These are phyloP conservation scores for Solanum hybrid DNA, from an alignment of 305 asterid genomes.

Conservation along the genomic window DNA sequence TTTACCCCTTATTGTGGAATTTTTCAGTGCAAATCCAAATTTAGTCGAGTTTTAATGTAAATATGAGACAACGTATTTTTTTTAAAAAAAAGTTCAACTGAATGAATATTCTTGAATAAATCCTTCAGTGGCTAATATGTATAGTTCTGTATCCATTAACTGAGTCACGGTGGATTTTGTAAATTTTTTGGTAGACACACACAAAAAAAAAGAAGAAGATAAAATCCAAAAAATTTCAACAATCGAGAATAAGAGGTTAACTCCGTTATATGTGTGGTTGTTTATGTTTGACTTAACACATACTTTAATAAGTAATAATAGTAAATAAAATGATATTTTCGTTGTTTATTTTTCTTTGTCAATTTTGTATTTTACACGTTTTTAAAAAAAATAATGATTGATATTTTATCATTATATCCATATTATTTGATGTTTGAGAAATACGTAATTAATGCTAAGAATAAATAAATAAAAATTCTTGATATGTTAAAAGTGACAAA, in stretches of 20 bases:
- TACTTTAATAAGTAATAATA: neutral
- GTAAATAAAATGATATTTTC: no score
- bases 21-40: accelerated
- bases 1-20: accelerated
- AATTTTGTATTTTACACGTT: neutral
- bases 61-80: no score
- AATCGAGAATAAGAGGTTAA: neutral
- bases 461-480: no score
- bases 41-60: no score
- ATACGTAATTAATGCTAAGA: neutral
- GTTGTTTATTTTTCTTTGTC: neutral
- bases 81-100: neutral
- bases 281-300: no score
- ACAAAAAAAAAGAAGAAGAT: neutral
- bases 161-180: neutral
- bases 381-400: neutral
- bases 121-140: neutral
- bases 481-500: neutral
- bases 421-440: neutral
- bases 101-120: neutral
- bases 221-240: neutral
- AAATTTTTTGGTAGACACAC: neutral
- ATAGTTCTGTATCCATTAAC: neutral
- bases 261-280: neutral
- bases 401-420: neutral